Conservation (phyloP, 75 land plant species). For the Cupressus sempervirens region DNA sequence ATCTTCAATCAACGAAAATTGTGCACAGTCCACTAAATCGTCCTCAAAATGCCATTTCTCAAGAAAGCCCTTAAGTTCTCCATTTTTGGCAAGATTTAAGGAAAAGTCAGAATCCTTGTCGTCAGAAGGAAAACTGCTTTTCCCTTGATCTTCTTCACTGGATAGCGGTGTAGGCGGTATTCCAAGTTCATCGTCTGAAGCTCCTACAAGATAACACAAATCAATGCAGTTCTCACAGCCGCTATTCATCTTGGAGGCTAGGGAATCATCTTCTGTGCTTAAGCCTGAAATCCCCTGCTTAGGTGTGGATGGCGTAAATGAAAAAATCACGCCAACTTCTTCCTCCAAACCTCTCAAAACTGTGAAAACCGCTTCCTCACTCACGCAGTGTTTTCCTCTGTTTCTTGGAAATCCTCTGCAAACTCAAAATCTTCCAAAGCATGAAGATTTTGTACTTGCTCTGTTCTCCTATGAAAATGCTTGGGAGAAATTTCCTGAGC, state of each 20-base stretch:
- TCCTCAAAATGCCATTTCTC: conserved; percentile 4
- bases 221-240: background rate
- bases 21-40: background rate
- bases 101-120: background rate
- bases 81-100: background rate
- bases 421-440: background rate
- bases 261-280: background rate
- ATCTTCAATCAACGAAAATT: background rate
- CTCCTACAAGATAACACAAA: background rate
- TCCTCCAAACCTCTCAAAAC: background rate
- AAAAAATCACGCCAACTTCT: background rate
- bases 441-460: background rate
- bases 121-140: background rate
- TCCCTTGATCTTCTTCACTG: background rate
- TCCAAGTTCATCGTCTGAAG: background rate
- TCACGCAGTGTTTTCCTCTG: background rate
- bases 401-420: background rate
- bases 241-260: background rate
- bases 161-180: background rate
- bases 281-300: no score
- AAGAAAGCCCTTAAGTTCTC: background rate
- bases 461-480: background rate
- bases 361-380: background rate
- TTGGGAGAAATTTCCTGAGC: background rate
- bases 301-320: background rate